Conservation (phyloP, 1,284 basidiomycete species). For the Laetiporus sulphureus region DNA sequence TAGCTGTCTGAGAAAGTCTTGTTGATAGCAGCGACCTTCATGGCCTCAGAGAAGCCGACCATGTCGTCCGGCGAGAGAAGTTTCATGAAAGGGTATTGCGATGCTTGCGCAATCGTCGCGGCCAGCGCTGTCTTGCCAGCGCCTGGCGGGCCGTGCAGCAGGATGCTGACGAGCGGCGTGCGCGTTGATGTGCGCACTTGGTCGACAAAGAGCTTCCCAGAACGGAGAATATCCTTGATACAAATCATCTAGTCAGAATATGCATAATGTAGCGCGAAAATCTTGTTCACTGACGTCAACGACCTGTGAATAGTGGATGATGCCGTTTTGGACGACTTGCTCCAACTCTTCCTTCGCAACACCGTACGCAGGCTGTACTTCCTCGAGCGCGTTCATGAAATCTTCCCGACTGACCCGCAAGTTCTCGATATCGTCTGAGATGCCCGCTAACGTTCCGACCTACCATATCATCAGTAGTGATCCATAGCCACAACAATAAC, state of each 20-base stretch:
- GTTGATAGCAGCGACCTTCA: slow-evolving; percentile 90
- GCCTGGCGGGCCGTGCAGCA: slow-evolving; percentile 87
- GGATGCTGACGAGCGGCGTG: slow-evolving; percentile 88
- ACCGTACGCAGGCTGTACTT: slow-evolving; percentile 97
- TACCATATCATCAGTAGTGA: slow-evolving; percentile 13
- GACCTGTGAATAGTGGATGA: slow-evolving; percentile 80
- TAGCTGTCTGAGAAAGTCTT: slow-evolving; percentile 96
- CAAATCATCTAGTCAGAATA: background rate
- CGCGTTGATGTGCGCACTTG: slow-evolving; percentile 89
- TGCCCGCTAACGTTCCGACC: slow-evolving; percentile 95
- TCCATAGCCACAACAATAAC: background rate
- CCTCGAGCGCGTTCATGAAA: slow-evolving; percentile 89
- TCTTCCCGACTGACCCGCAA: slow-evolving; percentile 85
- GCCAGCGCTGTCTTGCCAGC: slow-evolving; percentile 96
- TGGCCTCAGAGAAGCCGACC: slow-evolving; percentile 90
- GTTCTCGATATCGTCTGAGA: slow-evolving; percentile 92
- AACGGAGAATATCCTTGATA: slow-evolving; percentile 77
- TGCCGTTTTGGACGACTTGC: slow-evolving; percentile 94
- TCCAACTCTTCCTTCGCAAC: slow-evolving; percentile 95
- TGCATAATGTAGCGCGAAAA: slow-evolving; percentile 8
- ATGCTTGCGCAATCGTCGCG: slow-evolving; percentile 90
- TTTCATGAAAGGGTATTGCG: slow-evolving; percentile 97
- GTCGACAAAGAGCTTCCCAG: slow-evolving; percentile 91
- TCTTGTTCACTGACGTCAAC: slow-evolving; percentile 56
- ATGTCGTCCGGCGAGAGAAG: slow-evolving; percentile 94